phyloP scores from a whole-genome alignment of 305 asterid genomes.

The Stenogyne calaminthoides region DNA sequence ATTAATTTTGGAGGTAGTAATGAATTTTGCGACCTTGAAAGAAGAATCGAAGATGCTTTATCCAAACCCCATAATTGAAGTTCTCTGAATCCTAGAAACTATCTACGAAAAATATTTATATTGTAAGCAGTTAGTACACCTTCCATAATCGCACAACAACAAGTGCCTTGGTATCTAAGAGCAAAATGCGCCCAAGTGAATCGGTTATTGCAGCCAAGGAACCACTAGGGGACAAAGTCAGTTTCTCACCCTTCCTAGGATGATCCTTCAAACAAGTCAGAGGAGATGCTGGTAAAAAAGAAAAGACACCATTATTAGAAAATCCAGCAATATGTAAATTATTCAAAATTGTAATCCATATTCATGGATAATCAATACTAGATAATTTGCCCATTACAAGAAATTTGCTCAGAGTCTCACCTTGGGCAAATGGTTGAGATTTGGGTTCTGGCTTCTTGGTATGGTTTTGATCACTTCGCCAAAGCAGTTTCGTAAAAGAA shows the following conservation, averaged over 20 bases:
- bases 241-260: constrained; percentile 96
- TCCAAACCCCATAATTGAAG: too few relatives aligned
- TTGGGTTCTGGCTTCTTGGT: constrained; percentile 67
- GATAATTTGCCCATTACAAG: not conserved
- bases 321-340: constrained; percentile 21
- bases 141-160: constrained; percentile 96
- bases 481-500: constrained; percentile 78
- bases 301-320: constrained; percentile 5
- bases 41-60: not conserved
- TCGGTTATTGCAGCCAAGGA: constrained; percentile 96
- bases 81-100: not conserved
- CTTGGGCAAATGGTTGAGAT: constrained; percentile 85
- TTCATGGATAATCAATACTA: not conserved
- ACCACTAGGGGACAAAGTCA: constrained; percentile 92
- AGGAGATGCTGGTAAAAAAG: constrained; percentile 69
- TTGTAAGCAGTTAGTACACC: constrained; percentile 43
- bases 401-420: constrained; percentile 36
- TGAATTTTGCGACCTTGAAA: constrained; percentile 4
- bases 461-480: constrained; percentile 70
- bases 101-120: not conserved
- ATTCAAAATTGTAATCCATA: constrained; percentile 1
- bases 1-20: not conserved
- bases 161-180: constrained; percentile 91
- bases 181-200: constrained; percentile 94
- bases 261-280: constrained; percentile 90